Evolutionary conservation across 805 yeast species (phyloP), one percentile per base, ranked within the genome.

Genomic region (Wickerhamomyces chaumierensis): DNA sequence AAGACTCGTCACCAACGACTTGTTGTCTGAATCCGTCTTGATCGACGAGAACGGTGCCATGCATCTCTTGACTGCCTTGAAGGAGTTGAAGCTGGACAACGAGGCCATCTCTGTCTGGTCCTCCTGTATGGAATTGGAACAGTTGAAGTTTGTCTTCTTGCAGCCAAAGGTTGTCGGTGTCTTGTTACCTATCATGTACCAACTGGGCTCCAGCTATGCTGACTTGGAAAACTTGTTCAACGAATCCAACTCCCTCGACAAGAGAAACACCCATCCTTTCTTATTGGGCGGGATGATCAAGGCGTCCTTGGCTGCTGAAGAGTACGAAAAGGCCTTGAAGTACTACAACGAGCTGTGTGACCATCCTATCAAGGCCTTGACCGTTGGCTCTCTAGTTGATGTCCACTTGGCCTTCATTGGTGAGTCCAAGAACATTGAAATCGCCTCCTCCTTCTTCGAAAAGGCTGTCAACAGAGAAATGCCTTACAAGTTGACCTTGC

Each of bases 401-500:
- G 78, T 84, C 35, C 94, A 84, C 62, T 66, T 82, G 43, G 68
- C 80, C 3, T 84, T 84, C 49, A 79, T 84, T 53, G 92, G 94
- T 34, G 75, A 73, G 47, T 80, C 86, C 57, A 74, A 73, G 52
- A 87, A 84, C 53, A 66, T 81, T 39, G 65, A 65, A 33, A 78
- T 84, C 35, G 84, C 94, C 4, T 75, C 73, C 52, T 71, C 75
- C 32, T 84, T 84, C 51, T 83, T 80, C 56, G 78, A 76, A 48
- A 81, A 79, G 56, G 90, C 85, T 3, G 65, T 82, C 37, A 66
- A 70, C 44, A 71, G 68, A 48, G 77, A 75, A 45, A 76, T 81
- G 69, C 94, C 94, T 15, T 84, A 84, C 54, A 62, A 65, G 40
- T 76, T 83, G 21, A 73, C 71, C 33, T 63, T 81, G 48, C 88